Conservation (phyloP, 176 grass and related monocot genomes). For the Carex cristatella region DNA sequence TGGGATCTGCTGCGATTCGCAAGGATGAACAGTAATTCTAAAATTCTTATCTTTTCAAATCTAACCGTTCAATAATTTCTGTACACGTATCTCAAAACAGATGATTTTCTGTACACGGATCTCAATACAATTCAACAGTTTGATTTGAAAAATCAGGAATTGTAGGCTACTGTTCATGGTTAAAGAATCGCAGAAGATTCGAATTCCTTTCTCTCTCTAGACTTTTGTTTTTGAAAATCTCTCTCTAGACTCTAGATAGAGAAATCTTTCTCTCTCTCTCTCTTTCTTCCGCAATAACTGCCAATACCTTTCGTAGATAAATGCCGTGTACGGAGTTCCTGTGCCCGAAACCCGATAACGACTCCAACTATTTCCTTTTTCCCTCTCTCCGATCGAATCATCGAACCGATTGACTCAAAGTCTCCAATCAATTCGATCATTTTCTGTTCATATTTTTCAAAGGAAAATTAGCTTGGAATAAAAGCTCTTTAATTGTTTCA, state of each 20-base stretch:
- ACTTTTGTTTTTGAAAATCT: too few relatives aligned
- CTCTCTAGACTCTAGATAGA: neutral
- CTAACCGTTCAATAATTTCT: too few relatives aligned
- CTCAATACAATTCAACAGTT: too few relatives aligned
- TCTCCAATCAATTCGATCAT: neutral
- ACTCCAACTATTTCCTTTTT: neutral
- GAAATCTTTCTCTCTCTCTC: neutral
- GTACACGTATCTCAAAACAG: too few relatives aligned
- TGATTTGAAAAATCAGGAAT: too few relatives aligned
- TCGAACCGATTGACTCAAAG: neutral
- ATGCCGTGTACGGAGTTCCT: neutral
- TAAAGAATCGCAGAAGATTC: too few relatives aligned
- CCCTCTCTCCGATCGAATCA: neutral
- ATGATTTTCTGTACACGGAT: too few relatives aligned
- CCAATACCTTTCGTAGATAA: constrained; percentile 11
- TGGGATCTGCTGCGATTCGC: too few relatives aligned
- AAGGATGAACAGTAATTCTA: too few relatives aligned
- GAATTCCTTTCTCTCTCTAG: too few relatives aligned
- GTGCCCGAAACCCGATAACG: neutral
- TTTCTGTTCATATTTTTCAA: neutral
- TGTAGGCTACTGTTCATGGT: too few relatives aligned
- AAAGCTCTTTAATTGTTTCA: neutral
- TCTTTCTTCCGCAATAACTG: neutral
- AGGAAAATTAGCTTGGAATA: neutral
- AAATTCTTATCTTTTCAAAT: too few relatives aligned